phyloP scores from a whole-genome alignment of 176 grass and related monocot genomes.

The Areca catechu region DNA sequence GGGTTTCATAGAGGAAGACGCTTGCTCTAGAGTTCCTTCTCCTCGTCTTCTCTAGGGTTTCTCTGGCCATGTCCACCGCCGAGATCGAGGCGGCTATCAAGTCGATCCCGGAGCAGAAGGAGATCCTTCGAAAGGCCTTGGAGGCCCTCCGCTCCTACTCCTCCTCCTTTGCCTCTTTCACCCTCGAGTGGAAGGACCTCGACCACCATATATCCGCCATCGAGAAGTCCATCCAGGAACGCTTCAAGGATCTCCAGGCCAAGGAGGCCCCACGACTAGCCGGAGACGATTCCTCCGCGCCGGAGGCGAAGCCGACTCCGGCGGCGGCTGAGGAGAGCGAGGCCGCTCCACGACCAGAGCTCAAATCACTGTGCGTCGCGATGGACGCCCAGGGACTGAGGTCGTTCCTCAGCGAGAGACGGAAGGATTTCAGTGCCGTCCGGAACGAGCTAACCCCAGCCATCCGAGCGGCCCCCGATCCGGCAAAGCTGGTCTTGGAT shows the following conservation, averaged over 20 bases:
- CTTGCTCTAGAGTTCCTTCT: no score
- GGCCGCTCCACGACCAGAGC: constrained; percentile 2
- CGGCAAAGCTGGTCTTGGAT: constrained; percentile 23
- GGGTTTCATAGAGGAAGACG: no score
- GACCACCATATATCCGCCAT: constrained; percentile 38
- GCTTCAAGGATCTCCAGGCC: constrained; percentile 11
- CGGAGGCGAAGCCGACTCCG: constrained; percentile 14
- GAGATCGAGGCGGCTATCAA: constrained; percentile 22
- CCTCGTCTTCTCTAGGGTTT: neutral
- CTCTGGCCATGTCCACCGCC: neutral
- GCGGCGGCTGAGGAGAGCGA: constrained; percentile 13
- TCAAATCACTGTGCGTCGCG: neutral
- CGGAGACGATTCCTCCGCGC: neutral
- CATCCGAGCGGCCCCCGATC: constrained; percentile 23
- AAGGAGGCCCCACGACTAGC: neutral
- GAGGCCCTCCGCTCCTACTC: constrained; percentile 26
- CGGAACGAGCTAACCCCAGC: constrained; percentile 1
- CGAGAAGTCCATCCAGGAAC: constrained; percentile 14
- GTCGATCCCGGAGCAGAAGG: constrained; percentile 26
- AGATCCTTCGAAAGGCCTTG: constrained; percentile 31
- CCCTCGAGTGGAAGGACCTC: constrained; percentile 43
- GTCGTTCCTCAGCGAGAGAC: constrained; percentile 9
- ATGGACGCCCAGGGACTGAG: constrained; percentile 22
- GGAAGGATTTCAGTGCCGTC: neutral
- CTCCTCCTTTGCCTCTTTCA: constrained; percentile 23